Percentiles rank a stretch among this genome's conserved stretches.
Evolutionary conservation across 2,329 filamentous ascomycete species (phyloP).

Genomic region (Salinomyces thailandicus): DNA sequence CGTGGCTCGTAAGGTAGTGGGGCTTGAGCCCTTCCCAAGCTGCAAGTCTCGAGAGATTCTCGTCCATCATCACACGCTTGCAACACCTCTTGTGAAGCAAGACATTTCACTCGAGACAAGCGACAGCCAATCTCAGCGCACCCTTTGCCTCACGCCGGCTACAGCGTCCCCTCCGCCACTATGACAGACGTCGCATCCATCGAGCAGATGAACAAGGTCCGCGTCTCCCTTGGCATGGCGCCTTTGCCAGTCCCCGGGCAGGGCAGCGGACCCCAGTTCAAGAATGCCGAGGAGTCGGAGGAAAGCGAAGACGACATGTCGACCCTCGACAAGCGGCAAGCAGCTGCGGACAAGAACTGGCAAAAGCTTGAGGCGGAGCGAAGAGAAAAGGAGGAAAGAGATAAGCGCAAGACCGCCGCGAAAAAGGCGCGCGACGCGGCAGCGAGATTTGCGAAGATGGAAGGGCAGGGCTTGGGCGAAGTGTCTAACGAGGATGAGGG

Average conservation of each 20-base stretch:
- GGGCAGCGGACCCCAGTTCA: constrained; percentile 48
- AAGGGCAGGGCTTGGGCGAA: constrained; percentile 79
- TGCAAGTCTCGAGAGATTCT: too few species aligned
- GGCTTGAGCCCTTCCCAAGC: too few species aligned
- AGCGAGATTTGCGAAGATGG: constrained; percentile 61
- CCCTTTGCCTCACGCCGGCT: too few species aligned
- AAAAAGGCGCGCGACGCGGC: constrained; percentile 80
- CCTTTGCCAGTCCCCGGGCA: constrained; percentile 74
- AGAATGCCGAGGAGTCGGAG: constrained; percentile 36
- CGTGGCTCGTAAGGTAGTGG: too few species aligned
- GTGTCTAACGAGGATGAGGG: constrained; percentile 50
- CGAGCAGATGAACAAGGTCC: constrained; percentile 88
- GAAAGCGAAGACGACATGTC: constrained; percentile 57
- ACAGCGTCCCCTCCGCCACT: constrained; percentile 3
- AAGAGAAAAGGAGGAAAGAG: constrained; percentile 63
- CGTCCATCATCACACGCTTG: too few species aligned
- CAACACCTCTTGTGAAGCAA: too few species aligned
- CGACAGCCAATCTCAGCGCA: too few species aligned
- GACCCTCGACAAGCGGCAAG: constrained; percentile 73
- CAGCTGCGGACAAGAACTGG: constrained; percentile 65
- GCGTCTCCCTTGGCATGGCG: constrained; percentile 78
- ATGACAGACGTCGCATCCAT: constrained; percentile 51
- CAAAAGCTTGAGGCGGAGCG: constrained; percentile 57
- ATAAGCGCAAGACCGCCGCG: constrained; percentile 70
- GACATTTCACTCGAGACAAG: background rate